Base-by-base conservation (phyloP, 306 rosid genomes). In the Corylus americana region DNA sequence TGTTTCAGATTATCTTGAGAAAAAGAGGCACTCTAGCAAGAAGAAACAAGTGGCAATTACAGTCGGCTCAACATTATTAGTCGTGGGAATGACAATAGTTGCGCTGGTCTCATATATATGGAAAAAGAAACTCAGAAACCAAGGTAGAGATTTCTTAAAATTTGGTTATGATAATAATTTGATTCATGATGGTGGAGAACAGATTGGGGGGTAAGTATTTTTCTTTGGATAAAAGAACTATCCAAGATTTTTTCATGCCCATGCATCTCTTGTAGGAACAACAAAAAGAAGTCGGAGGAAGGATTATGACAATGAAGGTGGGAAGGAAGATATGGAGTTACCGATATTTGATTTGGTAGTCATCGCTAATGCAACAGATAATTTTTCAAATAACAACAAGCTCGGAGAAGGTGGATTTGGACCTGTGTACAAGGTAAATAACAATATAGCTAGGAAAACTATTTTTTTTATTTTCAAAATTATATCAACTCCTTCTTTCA, bases 331-430 rank as follows among this genome's bases (percentile, higher is more conserved):
- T 25, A 14, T 80, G 11, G 92, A 89, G 37, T 87, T 89, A 10
- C 90, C 90, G 0, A 66, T 85, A 6, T 85, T 89, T 20, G 82
- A 87, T 54, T 59, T 87, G 29, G 4, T 78, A 25, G 17, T 79
- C 2, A 59, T 91, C 81, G 72, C 69, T 4, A 55, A 5, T 27
- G 93, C 90, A 10, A 91, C 96, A 0, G 66, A 78, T 64, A 73
- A 83, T 69, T 91, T 91, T 61, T 84, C 96, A 39, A 20, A 14
- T 29, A 9, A 71, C 39, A 84, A 86, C 0, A 91, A 81, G 86
- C 87, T 91, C 10, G 91, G 91, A 0, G 82, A 91, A 84, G 96
- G 94, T 55, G 92, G 91, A 20, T 92, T 92, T 77, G 97, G 93
- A 18, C 84, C 85, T 4, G 93, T 92, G n/a, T 90, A 83, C 63